A percentile compares a stretch with the other conserved stretches of the same genome.
phyloP scores from a whole-genome alignment of 2,329 filamentous ascomycete species.

The Nothophoma quercina region DNA sequence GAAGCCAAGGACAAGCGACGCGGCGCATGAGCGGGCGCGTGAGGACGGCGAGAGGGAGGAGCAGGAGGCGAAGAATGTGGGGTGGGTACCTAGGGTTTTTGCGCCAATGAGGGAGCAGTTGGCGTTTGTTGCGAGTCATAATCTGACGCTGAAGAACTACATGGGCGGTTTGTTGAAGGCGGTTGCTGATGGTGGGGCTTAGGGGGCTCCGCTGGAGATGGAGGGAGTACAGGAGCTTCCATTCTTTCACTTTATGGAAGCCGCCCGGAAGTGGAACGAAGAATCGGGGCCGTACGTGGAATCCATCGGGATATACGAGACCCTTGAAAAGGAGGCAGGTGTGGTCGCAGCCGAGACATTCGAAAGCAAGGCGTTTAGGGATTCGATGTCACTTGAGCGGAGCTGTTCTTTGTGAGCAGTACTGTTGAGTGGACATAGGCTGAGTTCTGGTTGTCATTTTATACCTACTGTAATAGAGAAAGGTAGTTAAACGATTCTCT shows the following conservation, averaged over 20 bases:
- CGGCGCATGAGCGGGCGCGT: constrained; percentile 37
- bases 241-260: too few relatives aligned
- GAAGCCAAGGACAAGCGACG: constrained; percentile 46
- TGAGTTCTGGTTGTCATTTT: constrained; percentile 9
- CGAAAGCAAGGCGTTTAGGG: constrained; percentile 14
- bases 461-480: constrained; percentile 1
- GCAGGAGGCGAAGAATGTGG: constrained; percentile 59
- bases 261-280: too few relatives aligned
- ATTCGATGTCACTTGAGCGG: not conserved
- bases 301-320: not conserved
- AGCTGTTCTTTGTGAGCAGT: not conserved
- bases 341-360: not conserved
- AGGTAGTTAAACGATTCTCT: constrained; percentile 9
- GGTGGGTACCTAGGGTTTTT: constrained; percentile 74
- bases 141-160: constrained; percentile 55
- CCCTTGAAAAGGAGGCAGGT: not conserved
- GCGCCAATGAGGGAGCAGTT: constrained; percentile 69
- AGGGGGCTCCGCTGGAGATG: not conserved
- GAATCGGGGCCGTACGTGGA: not conserved
- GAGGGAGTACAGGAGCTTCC: too few relatives aligned
- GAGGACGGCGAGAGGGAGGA: constrained; percentile 52
- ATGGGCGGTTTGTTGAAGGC: constrained; percentile 48
- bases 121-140: constrained; percentile 75
- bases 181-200: constrained; percentile 44
- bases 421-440: not conserved